A percentile compares a stretch with the other conserved stretches of the same genome.
These are phyloP conservation scores for Chlorella variabilis DNA, from an alignment of 163 green algal species.

Conservation along the genomic window DNA sequence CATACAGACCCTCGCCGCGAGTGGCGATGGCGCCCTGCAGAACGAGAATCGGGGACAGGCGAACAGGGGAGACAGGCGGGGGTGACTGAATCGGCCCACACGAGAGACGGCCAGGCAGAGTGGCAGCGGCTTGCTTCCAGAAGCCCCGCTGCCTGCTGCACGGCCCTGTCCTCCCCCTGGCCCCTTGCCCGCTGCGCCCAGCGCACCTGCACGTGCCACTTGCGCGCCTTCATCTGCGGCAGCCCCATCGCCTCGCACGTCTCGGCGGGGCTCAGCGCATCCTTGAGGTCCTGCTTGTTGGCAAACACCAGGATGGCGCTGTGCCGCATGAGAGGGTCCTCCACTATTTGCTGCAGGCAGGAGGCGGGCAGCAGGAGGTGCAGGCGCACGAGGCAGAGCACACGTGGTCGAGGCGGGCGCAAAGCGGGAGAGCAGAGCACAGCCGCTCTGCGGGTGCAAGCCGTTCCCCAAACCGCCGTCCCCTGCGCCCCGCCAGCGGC, in stretches of 20 bases:
- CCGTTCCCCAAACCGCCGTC: no score
- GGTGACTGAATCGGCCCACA: no score
- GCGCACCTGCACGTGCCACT: conserved; percentile 59
- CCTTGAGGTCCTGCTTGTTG: conserved; percentile 83
- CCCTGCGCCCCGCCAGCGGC: neutral
- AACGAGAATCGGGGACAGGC: neutral
- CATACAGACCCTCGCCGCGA: conserved; percentile 87
- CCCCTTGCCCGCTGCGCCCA: no score
- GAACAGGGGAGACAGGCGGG: no score
- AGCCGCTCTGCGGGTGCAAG: no score
- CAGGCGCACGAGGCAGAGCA: no score
- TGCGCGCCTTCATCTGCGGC: conserved; percentile 63
- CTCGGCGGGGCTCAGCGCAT: conserved; percentile 97
- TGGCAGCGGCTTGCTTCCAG: no score
- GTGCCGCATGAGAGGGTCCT: conserved; percentile 89
- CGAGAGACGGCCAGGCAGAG: no score
- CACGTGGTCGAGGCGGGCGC: no score
- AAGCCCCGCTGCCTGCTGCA: no score
- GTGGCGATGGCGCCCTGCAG: conserved; percentile 81
- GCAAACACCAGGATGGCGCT: conserved; percentile 86
- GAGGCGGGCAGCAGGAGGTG: neutral
- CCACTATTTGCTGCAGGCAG: conserved; percentile 75
- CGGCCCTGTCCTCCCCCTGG: no score
- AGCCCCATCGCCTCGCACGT: conserved; percentile 97
- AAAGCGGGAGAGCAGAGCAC: no score